phyloP scores from a whole-genome alignment of 768 basidiomycete genomes.

The Rhodotorula graminis region DNA sequence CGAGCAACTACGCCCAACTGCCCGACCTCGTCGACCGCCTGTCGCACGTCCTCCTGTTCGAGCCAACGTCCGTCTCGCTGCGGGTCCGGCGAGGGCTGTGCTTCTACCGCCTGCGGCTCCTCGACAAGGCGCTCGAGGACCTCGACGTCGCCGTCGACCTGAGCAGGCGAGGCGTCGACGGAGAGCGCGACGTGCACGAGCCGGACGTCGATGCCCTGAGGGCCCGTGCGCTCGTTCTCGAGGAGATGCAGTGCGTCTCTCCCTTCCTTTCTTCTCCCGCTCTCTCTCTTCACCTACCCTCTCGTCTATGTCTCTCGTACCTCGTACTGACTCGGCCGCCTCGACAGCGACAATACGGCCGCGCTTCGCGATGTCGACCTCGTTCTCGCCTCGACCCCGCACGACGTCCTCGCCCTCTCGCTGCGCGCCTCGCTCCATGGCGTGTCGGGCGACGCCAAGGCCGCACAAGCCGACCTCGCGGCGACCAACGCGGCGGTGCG shows the following conservation, averaged over 20 bases:
- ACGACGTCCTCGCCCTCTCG: conserved; percentile 30
- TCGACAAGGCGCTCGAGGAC: conserved; percentile 13
- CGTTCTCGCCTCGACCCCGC: neutral
- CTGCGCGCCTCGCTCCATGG: conserved; percentile 15
- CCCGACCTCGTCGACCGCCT: conserved; percentile 23
- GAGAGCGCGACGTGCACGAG: neutral
- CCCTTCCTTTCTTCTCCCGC: too few relatives aligned
- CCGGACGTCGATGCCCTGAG: conserved; percentile 34
- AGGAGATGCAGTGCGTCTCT: conserved; percentile 27
- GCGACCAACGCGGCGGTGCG: conserved; percentile 22
- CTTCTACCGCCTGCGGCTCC: conserved; percentile 22
- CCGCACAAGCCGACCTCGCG: conserved; percentile 21
- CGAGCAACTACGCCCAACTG: neutral
- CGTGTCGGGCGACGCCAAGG: conserved; percentile 6
- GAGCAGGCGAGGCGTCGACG: neutral
- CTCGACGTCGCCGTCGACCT: conserved; percentile 19
- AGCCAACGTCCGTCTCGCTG: conserved; percentile 23
- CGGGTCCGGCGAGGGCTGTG: conserved; percentile 18
- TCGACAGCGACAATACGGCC: conserved; percentile 6
- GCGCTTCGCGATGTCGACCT: conserved; percentile 6
- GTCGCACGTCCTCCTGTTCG: conserved; percentile 31
- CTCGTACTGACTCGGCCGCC: rapidly evolving
- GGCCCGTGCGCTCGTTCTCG: conserved; percentile 19
- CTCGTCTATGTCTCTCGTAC: too few relatives aligned
- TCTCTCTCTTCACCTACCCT: too few relatives aligned